phyloP scores from a whole-genome alignment of 139 green algal genomes.

The Choricystis sp. region DNA sequence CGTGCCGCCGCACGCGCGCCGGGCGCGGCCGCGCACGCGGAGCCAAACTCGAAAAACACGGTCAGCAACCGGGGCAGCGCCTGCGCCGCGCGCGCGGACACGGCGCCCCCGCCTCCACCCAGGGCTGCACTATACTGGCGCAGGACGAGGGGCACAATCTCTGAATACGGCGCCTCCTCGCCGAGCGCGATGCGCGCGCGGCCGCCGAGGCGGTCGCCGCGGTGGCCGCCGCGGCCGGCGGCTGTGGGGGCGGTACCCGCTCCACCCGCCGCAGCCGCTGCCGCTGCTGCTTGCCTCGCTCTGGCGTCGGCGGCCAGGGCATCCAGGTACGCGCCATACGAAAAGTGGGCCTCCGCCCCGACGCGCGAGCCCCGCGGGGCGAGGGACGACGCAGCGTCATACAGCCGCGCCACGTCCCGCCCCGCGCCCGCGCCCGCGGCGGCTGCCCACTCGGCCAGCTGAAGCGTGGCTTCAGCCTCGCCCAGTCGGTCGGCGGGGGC shows the following conservation, averaged over 20 bases:
- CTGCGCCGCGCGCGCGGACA: constrained; percentile 53
- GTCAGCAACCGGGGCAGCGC: constrained; percentile 84
- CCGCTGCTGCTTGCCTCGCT: constrained; percentile 7
- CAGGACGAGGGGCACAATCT: constrained; percentile 48
- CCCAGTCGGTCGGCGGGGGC: neutral
- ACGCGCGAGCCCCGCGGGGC: constrained; percentile 17
- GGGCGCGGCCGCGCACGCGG: constrained; percentile 2
- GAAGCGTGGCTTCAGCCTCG: constrained; percentile 28
- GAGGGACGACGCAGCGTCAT: constrained; percentile 37
- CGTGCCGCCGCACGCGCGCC: neutral
- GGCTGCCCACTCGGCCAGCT: constrained; percentile 59
- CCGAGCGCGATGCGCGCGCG: constrained; percentile 26
- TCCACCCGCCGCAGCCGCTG: neutral
- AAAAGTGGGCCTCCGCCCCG: constrained; percentile 71
- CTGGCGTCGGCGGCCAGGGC: constrained; percentile 46
- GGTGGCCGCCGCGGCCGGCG: neutral
- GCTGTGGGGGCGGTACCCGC: neutral
- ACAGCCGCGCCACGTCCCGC: constrained; percentile 48
- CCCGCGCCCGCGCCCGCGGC: constrained; percentile 53
- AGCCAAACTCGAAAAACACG: constrained; percentile 83
- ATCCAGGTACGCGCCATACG: constrained; percentile 70
- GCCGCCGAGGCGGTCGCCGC: constrained; percentile 23
- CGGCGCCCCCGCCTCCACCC: too few relatives aligned
- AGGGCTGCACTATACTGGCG: constrained; percentile 53
- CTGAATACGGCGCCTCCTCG: constrained; percentile 37